phyloP scores from a whole-genome alignment of 2,329 filamentous ascomycete species.

The Ophiostoma ips region DNA sequence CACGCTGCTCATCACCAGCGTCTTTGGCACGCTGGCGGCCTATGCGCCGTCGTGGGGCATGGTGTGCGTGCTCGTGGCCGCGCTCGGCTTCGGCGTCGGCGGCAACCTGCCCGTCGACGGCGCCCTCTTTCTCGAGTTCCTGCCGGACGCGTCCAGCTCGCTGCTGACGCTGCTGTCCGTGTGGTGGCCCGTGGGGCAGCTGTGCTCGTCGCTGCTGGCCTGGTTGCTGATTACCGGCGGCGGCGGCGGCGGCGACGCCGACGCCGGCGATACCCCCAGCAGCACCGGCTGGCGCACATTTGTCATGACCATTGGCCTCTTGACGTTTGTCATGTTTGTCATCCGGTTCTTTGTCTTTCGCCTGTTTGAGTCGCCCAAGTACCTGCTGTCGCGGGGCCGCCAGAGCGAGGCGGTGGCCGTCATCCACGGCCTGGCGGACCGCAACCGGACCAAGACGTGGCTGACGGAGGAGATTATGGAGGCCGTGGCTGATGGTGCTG shows the following conservation, averaged over 20 bases:
- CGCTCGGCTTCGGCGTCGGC: conserved; percentile 53
- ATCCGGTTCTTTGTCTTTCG: conserved; percentile 68
- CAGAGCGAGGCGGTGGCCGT: conserved; percentile 69
- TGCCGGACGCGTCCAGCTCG: conserved; percentile 59
- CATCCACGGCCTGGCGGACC: conserved; percentile 62
- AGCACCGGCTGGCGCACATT: conserved; percentile 76
- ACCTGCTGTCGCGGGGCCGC: conserved; percentile 59
- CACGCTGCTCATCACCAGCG: conserved; percentile 59
- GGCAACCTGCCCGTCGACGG: conserved; percentile 71
- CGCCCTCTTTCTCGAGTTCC: conserved; percentile 69
- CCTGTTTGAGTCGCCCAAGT: conserved; percentile 77
- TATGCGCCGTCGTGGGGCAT: conserved; percentile 54
- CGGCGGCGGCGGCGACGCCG: neutral
- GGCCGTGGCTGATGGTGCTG: conserved; percentile 33
- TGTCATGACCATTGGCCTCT: conserved; percentile 53
- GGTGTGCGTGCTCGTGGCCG: conserved; percentile 46
- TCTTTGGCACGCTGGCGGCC: conserved; percentile 59
- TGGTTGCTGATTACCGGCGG: conserved; percentile 64
- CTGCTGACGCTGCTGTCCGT: conserved; percentile 68
- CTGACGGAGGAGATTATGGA: conserved; percentile 57
- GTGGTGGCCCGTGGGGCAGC: conserved; percentile 76
- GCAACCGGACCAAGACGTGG: conserved; percentile 59
- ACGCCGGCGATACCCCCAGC: neutral
- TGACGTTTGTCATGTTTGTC: conserved; percentile 66
- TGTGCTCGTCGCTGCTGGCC: conserved; percentile 56